Evolutionary conservation across 1,139 yeast species (phyloP), one percentile per base, ranked within the genome.

Genomic region (Candida gigantensis): DNA sequence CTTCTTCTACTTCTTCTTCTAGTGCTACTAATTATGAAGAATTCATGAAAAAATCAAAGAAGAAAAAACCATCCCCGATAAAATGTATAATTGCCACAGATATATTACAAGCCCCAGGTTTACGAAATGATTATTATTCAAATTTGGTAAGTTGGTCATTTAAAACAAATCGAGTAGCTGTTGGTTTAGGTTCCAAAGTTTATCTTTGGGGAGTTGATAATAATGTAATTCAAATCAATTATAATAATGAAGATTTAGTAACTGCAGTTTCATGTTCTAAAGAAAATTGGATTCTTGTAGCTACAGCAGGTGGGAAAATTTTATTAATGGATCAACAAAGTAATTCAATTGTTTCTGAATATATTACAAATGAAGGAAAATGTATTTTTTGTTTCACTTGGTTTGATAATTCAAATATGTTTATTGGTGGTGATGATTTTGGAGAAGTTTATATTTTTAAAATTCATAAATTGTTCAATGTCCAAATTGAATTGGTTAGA

Each of bases 71-170:
- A 19, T 11, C 30, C 10, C 14, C 32, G 23, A 20, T 26, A 16
- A 35, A 28, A 7, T 32, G 35, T 9, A 37, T 43, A 10, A 34
- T 43, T 34, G 53, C 51, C 3, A 42, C 40, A 8, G 49, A 43
- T 34, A 46, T 46, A 14, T 33, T 87, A 15, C 88, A 83, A 52
- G 95, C 95, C 0, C 92, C 90, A 0, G 80, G 81, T 0, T 60
- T 89, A 35, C 66, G 84, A 41, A 84, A 87, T 52, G 96, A 89
- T 55, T 89, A 81, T 55, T 89, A 89, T 58, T 74, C 88, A 1
- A 85, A 86, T 51, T 64, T 85, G 34, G 75, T 88, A 0, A 76
- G 90, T 8, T 88, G 96, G 95, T 80, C 90, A 0, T 55, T 57
- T 3, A 53, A 53, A 17, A 60, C 77, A 1, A 72, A 72, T 18